A percentile compares a stretch with the other conserved stretches of the same genome.
Evolutionary conservation across 2,329 filamentous ascomycete species (phyloP).

Genomic region (Boeremia exigua): DNA sequence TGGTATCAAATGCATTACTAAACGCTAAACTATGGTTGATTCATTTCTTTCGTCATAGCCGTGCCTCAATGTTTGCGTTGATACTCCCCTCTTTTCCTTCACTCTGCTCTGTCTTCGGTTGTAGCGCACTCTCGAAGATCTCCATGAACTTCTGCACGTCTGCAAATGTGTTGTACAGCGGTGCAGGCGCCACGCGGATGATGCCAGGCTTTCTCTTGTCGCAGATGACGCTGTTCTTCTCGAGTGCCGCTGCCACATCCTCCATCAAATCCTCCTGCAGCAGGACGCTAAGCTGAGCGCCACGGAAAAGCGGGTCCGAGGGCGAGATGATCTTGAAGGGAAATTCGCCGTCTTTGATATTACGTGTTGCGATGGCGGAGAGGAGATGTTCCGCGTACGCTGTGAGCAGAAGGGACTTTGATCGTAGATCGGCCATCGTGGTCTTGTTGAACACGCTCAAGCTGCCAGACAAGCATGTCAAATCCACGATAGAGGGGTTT

Average conservation of each 20-base stretch:
- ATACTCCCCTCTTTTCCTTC: neutral
- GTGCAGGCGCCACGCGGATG: conserved; percentile 81
- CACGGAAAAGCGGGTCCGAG: conserved; percentile 67
- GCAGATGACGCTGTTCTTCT: conserved; percentile 73
- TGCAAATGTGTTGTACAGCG: conserved; percentile 79
- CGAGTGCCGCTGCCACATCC: conserved; percentile 66
- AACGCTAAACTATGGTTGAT: conserved; percentile 8
- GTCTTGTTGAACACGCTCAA: conserved; percentile 77
- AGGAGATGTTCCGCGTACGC: conserved; percentile 61
- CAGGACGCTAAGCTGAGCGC: conserved; percentile 80
- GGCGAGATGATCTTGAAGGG: conserved; percentile 69
- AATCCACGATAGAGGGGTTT: conserved; percentile 81
- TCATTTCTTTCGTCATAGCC: neutral
- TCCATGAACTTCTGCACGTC: conserved; percentile 63
- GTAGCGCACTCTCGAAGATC: conserved; percentile 56
- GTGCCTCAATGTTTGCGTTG: conserved; percentile 11
- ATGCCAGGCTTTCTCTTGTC: conserved; percentile 88
- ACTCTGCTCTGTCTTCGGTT: conserved; percentile 11
- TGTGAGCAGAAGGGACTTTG: conserved; percentile 75
- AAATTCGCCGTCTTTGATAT: conserved; percentile 25
- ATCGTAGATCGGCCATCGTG: conserved; percentile 69
- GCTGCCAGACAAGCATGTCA: conserved; percentile 75
- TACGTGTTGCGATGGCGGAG: conserved; percentile 26
- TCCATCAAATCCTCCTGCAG: conserved; percentile 73
- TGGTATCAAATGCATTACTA: conserved; percentile 12